phyloP scores from a whole-genome alignment of 2,329 filamentous ascomycete genomes.

The Arachnomyces sp. region DNA sequence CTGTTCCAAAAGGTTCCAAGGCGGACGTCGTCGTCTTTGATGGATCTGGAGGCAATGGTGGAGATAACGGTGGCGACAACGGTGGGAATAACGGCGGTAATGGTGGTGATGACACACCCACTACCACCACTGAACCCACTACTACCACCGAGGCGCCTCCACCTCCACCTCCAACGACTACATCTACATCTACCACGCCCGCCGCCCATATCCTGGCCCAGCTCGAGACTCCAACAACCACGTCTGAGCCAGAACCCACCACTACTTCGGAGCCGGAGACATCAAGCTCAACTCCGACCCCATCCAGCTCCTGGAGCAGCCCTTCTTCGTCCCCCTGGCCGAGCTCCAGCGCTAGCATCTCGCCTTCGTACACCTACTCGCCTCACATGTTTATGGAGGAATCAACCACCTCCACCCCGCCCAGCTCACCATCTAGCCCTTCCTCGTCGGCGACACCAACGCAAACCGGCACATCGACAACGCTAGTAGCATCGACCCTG shows the following conservation, averaged over 20 bases:
- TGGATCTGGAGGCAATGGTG: conserved; percentile 32
- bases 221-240: conserved; percentile 20
- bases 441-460: conserved; percentile 6
- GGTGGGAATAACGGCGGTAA: too few relatives aligned
- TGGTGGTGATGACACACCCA: background rate
- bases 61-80: conserved; percentile 4
- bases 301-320: conserved; percentile 19
- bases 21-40: conserved; percentile 61
- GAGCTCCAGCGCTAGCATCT: conserved; percentile 6
- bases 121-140: conserved; percentile 3
- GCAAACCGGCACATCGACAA: conserved; percentile 11
- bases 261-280: too few relatives aligned
- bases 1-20: conserved; percentile 57
- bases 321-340: conserved; percentile 10
- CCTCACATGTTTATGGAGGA: conserved; percentile 9
- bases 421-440: conserved; percentile 7
- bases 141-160: conserved; percentile 5
- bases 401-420: conserved; percentile 6
- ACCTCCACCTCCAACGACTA: conserved; percentile 8
- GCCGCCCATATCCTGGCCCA: conserved; percentile 21
- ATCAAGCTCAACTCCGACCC: conserved; percentile 6
- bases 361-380: conserved; percentile 4
- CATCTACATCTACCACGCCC: conserved; percentile 13
- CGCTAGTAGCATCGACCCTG: conserved; percentile 12
- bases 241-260: background rate